Percentiles rank a stretch among this genome's conserved stretches.
Conservation (phyloP, 2,329 filamentous ascomycete genomes). For the Trichoderma aggressivum region DNA sequence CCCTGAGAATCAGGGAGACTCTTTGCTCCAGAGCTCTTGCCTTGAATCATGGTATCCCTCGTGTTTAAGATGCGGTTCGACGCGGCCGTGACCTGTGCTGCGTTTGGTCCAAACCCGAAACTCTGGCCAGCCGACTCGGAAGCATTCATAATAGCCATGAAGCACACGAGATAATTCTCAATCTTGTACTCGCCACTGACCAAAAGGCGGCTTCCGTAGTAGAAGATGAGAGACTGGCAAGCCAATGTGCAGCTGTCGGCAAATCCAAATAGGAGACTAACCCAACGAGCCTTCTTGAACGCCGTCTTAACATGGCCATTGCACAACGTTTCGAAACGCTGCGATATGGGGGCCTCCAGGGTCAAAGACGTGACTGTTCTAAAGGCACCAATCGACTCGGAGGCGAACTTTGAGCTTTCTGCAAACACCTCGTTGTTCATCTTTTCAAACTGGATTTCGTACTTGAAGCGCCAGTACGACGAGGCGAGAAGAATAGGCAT, state of each 20-base stretch:
- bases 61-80: constrained; percentile 58
- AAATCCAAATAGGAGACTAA: constrained; percentile 64
- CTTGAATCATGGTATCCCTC: constrained; percentile 42
- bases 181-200: constrained; percentile 46
- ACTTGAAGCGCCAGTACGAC: constrained; percentile 51
- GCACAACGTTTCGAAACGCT: constrained; percentile 59
- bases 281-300: constrained; percentile 58
- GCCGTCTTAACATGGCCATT: constrained; percentile 56
- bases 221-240: constrained; percentile 62
- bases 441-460: constrained; percentile 65
- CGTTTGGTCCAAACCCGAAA: constrained; percentile 64
- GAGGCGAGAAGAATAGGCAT: constrained; percentile 48
- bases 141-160: constrained; percentile 65
- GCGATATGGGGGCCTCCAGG: constrained; percentile 62
- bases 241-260: constrained; percentile 64
- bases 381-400: constrained; percentile 71
- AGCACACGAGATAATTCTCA: constrained; percentile 53
- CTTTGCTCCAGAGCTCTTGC: constrained; percentile 30
- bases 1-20: constrained; percentile 44
- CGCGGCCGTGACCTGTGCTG: constrained; percentile 56
- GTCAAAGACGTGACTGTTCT: constrained; percentile 69
- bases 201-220: constrained; percentile 62
- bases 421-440: constrained; percentile 67
- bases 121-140: constrained; percentile 65
- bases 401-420: constrained; percentile 70